phyloP scores from a whole-genome alignment of 2,329 filamentous ascomycete genomes.

The Colletotrichum tofieldiae region DNA sequence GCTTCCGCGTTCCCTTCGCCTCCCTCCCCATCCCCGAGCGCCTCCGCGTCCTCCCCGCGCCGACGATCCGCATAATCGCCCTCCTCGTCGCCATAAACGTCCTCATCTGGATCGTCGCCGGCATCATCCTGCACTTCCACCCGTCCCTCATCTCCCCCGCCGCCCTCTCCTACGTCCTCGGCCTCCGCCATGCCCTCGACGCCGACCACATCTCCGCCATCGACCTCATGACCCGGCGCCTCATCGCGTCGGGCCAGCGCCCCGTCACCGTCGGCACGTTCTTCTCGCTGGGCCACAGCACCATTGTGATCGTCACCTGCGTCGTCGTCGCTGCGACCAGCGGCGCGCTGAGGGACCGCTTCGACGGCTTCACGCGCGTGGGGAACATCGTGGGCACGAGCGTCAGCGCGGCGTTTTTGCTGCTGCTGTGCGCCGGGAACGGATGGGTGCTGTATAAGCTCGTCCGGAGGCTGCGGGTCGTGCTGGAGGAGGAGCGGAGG shows the following conservation, averaged over 20 bases:
- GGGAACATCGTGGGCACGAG: constrained; percentile 93
- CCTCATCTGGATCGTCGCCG: constrained; percentile 69
- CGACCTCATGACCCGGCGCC: constrained; percentile 92
- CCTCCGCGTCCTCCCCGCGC: constrained; percentile 50
- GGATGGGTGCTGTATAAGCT: constrained; percentile 88
- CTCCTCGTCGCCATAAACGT: constrained; percentile 67
- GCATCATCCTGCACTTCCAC: constrained; percentile 68
- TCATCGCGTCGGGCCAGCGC: constrained; percentile 87
- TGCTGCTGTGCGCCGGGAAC: constrained; percentile 88
- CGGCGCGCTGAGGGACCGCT: constrained; percentile 84
- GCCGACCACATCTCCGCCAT: constrained; percentile 93
- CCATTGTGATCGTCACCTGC: constrained; percentile 91
- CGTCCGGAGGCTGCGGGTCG: constrained; percentile 75
- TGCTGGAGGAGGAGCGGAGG: constrained; percentile 64
- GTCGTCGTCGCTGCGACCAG: constrained; percentile 93
- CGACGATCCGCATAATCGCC: constrained; percentile 64
- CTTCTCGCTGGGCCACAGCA: constrained; percentile 94
- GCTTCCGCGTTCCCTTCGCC: constrained; percentile 39
- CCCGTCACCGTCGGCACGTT: constrained; percentile 95
- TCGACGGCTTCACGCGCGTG: constrained; percentile 83
- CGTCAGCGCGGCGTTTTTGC: constrained; percentile 86
- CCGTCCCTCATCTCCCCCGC: constrained; percentile 82
- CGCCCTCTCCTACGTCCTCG: constrained; percentile 88
- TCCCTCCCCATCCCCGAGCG: constrained; percentile 47
- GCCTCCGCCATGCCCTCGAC: constrained; percentile 94